Evolutionary conservation across 257 asterid species (phyloP).

Genomic region (Phtheirospermum japonicum): DNA sequence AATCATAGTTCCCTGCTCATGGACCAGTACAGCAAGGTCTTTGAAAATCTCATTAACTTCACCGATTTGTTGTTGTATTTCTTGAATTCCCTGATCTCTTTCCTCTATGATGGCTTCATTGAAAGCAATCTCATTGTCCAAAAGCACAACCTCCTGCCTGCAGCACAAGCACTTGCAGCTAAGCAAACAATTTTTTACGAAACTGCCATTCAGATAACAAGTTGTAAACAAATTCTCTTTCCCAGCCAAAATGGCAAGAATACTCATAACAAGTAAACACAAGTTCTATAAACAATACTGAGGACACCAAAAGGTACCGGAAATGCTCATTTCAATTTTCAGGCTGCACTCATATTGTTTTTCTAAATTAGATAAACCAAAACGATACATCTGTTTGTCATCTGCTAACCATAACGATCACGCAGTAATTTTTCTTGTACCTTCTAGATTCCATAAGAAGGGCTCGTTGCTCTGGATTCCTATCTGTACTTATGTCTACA

Average conservation of each 20-base stretch:
- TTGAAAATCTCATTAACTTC: conserved; percentile 96
- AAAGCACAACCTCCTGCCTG: conserved; percentile 79
- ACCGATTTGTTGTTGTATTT: conserved; percentile 90
- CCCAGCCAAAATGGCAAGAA: too few relatives aligned
- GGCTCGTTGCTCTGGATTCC: conserved; percentile 56
- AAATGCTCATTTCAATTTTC: conserved; percentile 5
- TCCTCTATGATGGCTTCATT: conserved; percentile 94
- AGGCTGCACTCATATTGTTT: conserved; percentile 2
- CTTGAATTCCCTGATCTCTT: conserved; percentile 91
- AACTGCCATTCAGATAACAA: conserved; percentile 3
- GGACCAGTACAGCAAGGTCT: conserved; percentile 85
- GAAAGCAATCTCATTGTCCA: conserved; percentile 89
- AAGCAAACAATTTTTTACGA: conserved; percentile 14
- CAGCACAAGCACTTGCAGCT: conserved; percentile 27
- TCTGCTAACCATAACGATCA: conserved; percentile 2
- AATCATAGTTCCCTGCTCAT: conserved; percentile 91
- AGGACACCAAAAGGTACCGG: not conserved
- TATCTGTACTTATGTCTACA: conserved; percentile 44
- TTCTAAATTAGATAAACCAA: conserved; percentile 7
- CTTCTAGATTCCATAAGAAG: conserved; percentile 76
- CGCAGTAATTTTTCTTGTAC: conserved; percentile 33
- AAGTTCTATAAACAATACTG: not conserved
- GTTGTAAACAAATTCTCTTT: not conserved
- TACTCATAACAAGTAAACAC: conserved; percentile 8
- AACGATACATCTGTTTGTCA: conserved; percentile 14